phyloP scores from a whole-genome alignment of 805 yeast species.

The Lachancea dasiensis region DNA sequence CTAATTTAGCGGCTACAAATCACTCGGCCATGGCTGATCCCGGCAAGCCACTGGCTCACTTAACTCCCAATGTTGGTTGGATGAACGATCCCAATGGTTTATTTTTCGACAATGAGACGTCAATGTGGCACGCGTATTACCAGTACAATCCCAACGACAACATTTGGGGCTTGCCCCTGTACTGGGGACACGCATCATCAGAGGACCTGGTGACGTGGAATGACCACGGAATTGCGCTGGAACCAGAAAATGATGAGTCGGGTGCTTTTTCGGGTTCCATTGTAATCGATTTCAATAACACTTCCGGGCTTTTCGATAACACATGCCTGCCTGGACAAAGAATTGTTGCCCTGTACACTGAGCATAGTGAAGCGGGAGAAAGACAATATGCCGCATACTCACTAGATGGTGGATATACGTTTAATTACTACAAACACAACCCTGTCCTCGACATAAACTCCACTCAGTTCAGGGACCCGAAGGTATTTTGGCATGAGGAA shows the following conservation, averaged over 20 bases:
- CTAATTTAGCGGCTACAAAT: neutral
- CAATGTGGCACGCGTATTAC: conserved; percentile 35
- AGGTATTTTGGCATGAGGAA: conserved; percentile 33
- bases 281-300: conserved; percentile 35
- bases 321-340: conserved; percentile 28
- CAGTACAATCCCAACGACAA: conserved; percentile 35
- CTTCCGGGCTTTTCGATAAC: conserved; percentile 33
- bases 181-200: conserved; percentile 41
- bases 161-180: conserved; percentile 32
- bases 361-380: conserved; percentile 23
- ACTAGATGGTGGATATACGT: conserved; percentile 34
- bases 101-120: conserved; percentile 29
- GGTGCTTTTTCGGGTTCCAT: conserved; percentile 36
- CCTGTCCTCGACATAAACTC: conserved; percentile 32
- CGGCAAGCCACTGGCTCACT: conserved; percentile 26
- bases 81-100: conserved; percentile 44
- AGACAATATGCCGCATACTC: conserved; percentile 34
- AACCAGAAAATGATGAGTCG: conserved; percentile 23
- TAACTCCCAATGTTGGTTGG: conserved; percentile 34
- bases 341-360: conserved; percentile 36
- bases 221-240: conserved; percentile 31
- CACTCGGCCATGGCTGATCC: neutral
- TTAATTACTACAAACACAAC: conserved; percentile 27
- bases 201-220: conserved; percentile 33
- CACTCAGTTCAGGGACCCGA: conserved; percentile 34